phyloP scores from a whole-genome alignment of 768 basidiomycete species.

The Crucibulum laeve region DNA sequence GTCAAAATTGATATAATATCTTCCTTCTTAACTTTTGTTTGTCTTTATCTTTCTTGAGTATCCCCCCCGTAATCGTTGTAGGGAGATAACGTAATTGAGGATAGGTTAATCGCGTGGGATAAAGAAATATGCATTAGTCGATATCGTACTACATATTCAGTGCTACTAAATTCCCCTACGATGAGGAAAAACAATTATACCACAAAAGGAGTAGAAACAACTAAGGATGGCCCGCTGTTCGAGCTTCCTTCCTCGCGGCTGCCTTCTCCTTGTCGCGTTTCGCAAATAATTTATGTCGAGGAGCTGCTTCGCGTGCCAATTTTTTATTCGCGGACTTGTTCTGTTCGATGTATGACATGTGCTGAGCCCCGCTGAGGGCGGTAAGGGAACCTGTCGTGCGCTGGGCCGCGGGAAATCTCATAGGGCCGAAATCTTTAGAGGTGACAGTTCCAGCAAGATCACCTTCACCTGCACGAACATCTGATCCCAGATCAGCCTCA shows the following conservation, averaged over 20 bases:
- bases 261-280: conserved; percentile 80
- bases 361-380: conserved; percentile 83
- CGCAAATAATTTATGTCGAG: conserved; percentile 75
- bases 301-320: conserved; percentile 48
- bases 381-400: conserved; percentile 79
- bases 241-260: conserved; percentile 41
- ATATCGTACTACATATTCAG: too few relatives aligned
- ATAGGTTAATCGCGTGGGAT: too few relatives aligned
- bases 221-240: too few relatives aligned
- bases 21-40: too few relatives aligned
- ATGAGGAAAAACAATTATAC: too few relatives aligned
- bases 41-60: too few relatives aligned
- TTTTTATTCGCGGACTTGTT: conserved; percentile 89
- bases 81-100: too few relatives aligned
- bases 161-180: too few relatives aligned
- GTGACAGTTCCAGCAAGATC: conserved; percentile 85
- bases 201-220: too few relatives aligned
- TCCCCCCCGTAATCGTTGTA: too few relatives aligned
- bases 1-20: too few relatives aligned
- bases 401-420: conserved; percentile 63
- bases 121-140: too few relatives aligned
- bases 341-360: conserved; percentile 91
- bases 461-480: conserved; percentile 78
- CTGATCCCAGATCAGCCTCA: conserved; percentile 83
- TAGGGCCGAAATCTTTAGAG: conserved; percentile 82